Percentiles rank a stretch among this genome's conserved stretches.
phyloP scores from a whole-genome alignment of 2,329 filamentous ascomycete species.

The Alternaria burnsii region DNA sequence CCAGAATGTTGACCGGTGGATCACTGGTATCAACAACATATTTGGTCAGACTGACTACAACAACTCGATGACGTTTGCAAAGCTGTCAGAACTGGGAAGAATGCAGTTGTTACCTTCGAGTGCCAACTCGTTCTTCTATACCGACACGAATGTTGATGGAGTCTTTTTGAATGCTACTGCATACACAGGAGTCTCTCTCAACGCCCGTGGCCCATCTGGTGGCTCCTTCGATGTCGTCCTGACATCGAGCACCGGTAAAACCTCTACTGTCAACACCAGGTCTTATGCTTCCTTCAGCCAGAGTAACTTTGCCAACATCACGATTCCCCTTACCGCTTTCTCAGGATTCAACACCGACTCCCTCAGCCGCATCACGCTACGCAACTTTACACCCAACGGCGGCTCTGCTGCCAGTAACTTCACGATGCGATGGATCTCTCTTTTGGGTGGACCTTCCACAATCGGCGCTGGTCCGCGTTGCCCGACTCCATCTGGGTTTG shows the following conservation, averaged over 20 bases:
- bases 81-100: slow-evolving; percentile 13
- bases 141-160: slow-evolving; percentile 10
- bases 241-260: not conserved
- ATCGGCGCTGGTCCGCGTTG: slow-evolving; percentile 5
- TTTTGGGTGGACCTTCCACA: slow-evolving; percentile 4
- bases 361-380: slow-evolving; percentile 12
- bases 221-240: slow-evolving; percentile 16
- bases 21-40: slow-evolving; percentile 19
- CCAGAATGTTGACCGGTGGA: slow-evolving; percentile 17
- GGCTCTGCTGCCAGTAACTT: slow-evolving; percentile 13
- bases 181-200: slow-evolving; percentile 14
- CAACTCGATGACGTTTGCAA: slow-evolving; percentile 17
- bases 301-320: slow-evolving; percentile 14
- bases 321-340: slow-evolving; percentile 15
- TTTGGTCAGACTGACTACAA: slow-evolving; percentile 17
- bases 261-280: slow-evolving; percentile 9
- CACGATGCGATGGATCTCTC: slow-evolving; percentile 12
- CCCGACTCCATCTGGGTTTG: slow-evolving; percentile 7
- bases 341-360: slow-evolving; percentile 6
- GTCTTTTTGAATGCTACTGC: slow-evolving; percentile 11
- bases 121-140: slow-evolving; percentile 11
- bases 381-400: slow-evolving; percentile 13
- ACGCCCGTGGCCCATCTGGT: slow-evolving; percentile 11
- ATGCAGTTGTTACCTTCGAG: slow-evolving; percentile 15
- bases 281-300: slow-evolving; percentile 11